Conservation (phyloP, 768 basidiomycete genomes). For the Fomitopsis pulvina region DNA sequence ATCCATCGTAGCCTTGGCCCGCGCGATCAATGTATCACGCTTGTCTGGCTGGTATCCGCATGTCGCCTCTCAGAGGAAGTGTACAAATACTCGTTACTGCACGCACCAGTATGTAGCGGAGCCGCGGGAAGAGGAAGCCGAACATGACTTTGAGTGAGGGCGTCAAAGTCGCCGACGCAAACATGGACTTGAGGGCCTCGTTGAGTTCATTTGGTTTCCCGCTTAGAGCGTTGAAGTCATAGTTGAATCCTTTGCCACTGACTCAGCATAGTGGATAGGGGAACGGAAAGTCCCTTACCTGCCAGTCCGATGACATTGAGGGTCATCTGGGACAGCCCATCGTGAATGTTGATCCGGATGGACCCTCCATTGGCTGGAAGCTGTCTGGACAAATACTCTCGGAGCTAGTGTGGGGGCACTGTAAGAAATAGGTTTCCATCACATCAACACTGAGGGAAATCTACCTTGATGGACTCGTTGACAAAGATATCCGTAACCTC, state of each 20-base stretch:
- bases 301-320: conserved; percentile 5
- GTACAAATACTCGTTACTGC: background rate
- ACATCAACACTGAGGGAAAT: background rate
- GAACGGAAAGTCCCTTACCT: background rate
- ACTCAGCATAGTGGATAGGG: background rate
- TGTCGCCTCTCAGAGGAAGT: background rate
- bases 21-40: conserved; percentile 3
- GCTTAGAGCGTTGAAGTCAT: conserved; percentile 26
- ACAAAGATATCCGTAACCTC: conserved; percentile 51
- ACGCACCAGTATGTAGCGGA: conserved; percentile 15
- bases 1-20: conserved; percentile 13
- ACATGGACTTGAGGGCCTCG: conserved; percentile 22
- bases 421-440: background rate
- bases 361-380: conserved; percentile 9
- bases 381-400: too few species aligned
- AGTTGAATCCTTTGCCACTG: conserved; percentile 30
- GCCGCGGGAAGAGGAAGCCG: conserved; percentile 12
- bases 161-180: conserved; percentile 3
- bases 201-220: conserved; percentile 24
- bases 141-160: background rate
- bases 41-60: conserved; percentile 2
- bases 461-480: conserved; percentile 45
- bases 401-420: background rate
- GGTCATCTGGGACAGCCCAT: conserved; percentile 24
- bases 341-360: conserved; percentile 18